These are phyloP conservation scores for Suzukiozyma palmioleophila DNA, from an alignment of 1,139 yeast genomes.

Conservation along the genomic window DNA sequence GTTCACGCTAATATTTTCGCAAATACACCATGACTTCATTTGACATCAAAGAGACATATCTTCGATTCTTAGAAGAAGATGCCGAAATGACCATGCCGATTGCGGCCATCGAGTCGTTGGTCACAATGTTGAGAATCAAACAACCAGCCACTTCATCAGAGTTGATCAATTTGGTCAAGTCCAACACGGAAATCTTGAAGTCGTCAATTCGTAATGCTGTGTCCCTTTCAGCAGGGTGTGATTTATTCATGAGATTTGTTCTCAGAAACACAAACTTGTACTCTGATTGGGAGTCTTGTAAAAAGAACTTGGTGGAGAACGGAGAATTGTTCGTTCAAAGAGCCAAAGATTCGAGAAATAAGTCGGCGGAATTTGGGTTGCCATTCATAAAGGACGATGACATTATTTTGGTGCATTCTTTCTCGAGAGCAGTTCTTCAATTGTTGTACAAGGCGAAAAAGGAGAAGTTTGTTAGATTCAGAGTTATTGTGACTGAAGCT, in stretches of 20 bases:
- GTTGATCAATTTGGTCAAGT: slow-evolving; percentile 72
- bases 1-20: not conserved
- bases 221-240: slow-evolving; percentile 95
- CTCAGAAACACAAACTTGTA: slow-evolving; percentile 82
- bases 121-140: slow-evolving; percentile 72
- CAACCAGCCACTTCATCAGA: slow-evolving; percentile 94
- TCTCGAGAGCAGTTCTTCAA: slow-evolving; percentile 83
- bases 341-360: slow-evolving; percentile 85
- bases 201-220: slow-evolving; percentile 83
- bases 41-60: slow-evolving; percentile 77
- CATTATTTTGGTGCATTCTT: slow-evolving; percentile 83
- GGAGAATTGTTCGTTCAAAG: slow-evolving; percentile 89
- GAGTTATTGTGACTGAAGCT: slow-evolving; percentile 90
- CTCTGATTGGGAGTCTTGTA: slow-evolving; percentile 96
- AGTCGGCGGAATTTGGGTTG: slow-evolving; percentile 83
- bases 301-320: slow-evolving; percentile 81
- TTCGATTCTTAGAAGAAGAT: slow-evolving; percentile 77
- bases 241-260: slow-evolving; percentile 90
- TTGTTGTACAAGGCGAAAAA: slow-evolving; percentile 71
- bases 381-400: slow-evolving; percentile 94
- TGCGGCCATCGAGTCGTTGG: slow-evolving; percentile 94
- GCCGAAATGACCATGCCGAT: slow-evolving; percentile 98
- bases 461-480: slow-evolving; percentile 68
- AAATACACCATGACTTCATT: slow-evolving; percentile 26
- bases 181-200: slow-evolving; percentile 72